Percentiles rank a stretch among this genome's conserved stretches.
Conservation (phyloP, 2,329 filamentous ascomycete species). For the Keithomyces neogunnii region DNA sequence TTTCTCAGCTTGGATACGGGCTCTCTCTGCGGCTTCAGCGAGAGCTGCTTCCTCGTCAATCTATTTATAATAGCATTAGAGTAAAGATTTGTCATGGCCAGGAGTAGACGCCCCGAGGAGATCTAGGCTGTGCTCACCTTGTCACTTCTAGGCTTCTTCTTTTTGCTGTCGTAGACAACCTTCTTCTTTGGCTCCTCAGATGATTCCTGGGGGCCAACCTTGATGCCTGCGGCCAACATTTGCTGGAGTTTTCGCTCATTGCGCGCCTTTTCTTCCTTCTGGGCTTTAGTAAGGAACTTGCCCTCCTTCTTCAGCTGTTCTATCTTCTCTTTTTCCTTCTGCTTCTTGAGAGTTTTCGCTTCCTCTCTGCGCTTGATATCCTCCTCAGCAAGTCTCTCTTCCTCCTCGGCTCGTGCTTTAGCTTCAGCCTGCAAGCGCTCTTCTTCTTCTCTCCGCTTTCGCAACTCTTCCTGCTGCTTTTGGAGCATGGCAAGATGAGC, state of each 20-base stretch:
- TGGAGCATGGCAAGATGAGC: slow-evolving; percentile 64
- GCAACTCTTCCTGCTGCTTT: slow-evolving; percentile 76
- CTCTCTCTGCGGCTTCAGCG: slow-evolving; percentile 69
- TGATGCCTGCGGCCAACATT: slow-evolving; percentile 71
- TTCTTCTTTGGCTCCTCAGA: slow-evolving; percentile 67
- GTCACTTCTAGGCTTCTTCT: slow-evolving; percentile 57
- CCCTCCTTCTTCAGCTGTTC: slow-evolving; percentile 84
- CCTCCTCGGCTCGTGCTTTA: slow-evolving; percentile 55
- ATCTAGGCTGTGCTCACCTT: slow-evolving; percentile 35
- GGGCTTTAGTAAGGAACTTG: slow-evolving; percentile 78
- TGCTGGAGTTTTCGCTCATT: slow-evolving; percentile 76
- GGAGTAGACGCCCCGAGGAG: slow-evolving; percentile 1
- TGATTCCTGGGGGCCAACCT: slow-evolving; percentile 53
- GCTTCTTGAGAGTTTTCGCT: slow-evolving; percentile 69
- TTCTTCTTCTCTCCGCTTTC: slow-evolving; percentile 58
- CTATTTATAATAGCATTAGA: slow-evolving; percentile 24
- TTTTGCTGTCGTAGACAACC: slow-evolving; percentile 68
- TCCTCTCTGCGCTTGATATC: slow-evolving; percentile 64
- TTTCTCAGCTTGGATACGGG: slow-evolving; percentile 58
- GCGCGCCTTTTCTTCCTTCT: slow-evolving; percentile 72
- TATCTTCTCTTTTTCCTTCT: slow-evolving; percentile 77
- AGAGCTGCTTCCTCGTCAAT: slow-evolving; percentile 71
- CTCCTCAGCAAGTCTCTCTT: slow-evolving; percentile 56
- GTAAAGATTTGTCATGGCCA: neutral
- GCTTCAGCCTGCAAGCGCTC: slow-evolving; percentile 53